A percentile compares a stretch with the other conserved stretches of the same genome.
Conservation (phyloP, 1,139 yeast genomes). For the Geotrichum histeridarum region DNA sequence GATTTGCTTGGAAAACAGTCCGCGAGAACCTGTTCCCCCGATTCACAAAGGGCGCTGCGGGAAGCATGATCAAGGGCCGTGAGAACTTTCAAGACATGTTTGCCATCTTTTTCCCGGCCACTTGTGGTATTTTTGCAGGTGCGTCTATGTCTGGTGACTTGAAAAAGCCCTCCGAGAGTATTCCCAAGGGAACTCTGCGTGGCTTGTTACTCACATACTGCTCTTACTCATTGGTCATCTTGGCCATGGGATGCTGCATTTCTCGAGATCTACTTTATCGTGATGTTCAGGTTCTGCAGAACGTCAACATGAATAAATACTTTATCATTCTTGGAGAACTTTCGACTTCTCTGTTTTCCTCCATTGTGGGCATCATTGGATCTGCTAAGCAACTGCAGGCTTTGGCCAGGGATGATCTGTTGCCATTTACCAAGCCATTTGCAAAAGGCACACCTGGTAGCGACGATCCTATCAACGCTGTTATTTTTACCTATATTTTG, state of each 20-base stretch:
- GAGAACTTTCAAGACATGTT: slow-evolving; percentile 81
- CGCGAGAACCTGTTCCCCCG: slow-evolving; percentile 64
- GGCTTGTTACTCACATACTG: slow-evolving; percentile 73
- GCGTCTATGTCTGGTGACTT: slow-evolving; percentile 98
- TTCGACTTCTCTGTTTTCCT: slow-evolving; percentile 84
- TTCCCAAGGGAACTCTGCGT: slow-evolving; percentile 83
- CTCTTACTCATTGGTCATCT: slow-evolving; percentile 67
- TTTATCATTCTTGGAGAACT: slow-evolving; percentile 81
- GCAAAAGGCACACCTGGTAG: slow-evolving; percentile 42
- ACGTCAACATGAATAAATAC: slow-evolving; percentile 64
- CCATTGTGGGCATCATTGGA: slow-evolving; percentile 91
- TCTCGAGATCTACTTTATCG: slow-evolving; percentile 70
- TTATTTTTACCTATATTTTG: slow-evolving; percentile 69
- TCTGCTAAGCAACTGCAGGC: slow-evolving; percentile 90
- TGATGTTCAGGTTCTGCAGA: slow-evolving; percentile 80
- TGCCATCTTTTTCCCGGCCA: slow-evolving; percentile 95
- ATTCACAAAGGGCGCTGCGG: slow-evolving; percentile 88
- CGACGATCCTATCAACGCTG: slow-evolving; percentile 57
- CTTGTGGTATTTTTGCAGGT: slow-evolving; percentile 98
- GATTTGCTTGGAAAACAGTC: slow-evolving; percentile 64
- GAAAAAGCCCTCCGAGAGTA: slow-evolving; percentile 74
- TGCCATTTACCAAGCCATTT: slow-evolving; percentile 69
- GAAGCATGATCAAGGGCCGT: slow-evolving; percentile 58
- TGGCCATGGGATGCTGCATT: slow-evolving; percentile 71
- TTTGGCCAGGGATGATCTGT: slow-evolving; percentile 75